phyloP scores from a whole-genome alignment of 1,284 basidiomycete species.

The Melampsora americana region DNA sequence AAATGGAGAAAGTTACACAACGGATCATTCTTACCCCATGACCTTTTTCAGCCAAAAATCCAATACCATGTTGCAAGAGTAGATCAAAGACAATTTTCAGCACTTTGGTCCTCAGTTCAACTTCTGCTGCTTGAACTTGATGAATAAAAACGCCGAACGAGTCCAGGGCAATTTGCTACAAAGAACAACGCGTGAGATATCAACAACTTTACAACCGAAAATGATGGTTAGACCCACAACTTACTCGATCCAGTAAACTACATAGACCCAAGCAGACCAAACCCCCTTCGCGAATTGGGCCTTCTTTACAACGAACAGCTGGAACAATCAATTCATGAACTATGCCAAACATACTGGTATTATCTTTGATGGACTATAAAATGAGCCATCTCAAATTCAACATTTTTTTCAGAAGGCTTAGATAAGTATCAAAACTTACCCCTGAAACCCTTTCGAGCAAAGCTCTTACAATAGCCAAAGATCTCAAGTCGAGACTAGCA shows the following conservation, averaged over 20 bases:
- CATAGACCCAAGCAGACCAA: conserved; percentile 81
- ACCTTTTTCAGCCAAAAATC: conserved; percentile 62
- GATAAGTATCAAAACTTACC: conserved; percentile 58
- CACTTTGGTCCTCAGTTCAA: conserved; percentile 73
- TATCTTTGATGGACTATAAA: conserved; percentile 78
- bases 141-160: conserved; percentile 87
- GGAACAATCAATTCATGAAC: conserved; percentile 86
- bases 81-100: conserved; percentile 86
- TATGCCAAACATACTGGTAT: conserved; percentile 86
- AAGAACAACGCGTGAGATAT: too few species aligned
- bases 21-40: conserved; percentile 48
- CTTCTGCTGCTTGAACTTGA: conserved; percentile 74
- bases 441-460: conserved; percentile 88
- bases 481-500: conserved; percentile 69
- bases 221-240: conserved; percentile 38
- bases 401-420: neutral
- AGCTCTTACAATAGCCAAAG: conserved; percentile 80
- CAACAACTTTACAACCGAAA: neutral
- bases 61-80: conserved; percentile 79
- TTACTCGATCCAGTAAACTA: conserved; percentile 75
- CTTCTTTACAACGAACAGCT: conserved; percentile 79
- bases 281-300: conserved; percentile 77
- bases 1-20: conserved; percentile 47
- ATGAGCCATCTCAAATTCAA: neutral
- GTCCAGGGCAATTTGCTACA: conserved; percentile 77